phyloP scores from a whole-genome alignment of 2,329 filamentous ascomycete genomes.

The Diplocarpon rosae region DNA sequence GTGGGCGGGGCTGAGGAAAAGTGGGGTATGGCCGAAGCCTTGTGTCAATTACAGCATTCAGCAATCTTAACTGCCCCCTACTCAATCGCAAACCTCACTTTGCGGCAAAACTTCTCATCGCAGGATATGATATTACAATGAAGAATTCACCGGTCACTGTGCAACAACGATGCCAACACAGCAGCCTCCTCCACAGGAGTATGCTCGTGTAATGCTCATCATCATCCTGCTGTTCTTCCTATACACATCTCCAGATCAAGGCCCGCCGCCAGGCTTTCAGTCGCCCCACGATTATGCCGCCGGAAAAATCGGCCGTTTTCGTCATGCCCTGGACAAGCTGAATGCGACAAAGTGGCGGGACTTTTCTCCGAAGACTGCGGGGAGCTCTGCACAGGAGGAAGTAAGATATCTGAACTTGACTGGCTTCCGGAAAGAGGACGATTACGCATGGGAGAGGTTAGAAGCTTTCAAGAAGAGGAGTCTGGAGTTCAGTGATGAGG shows the following conservation, averaged over 20 bases:
- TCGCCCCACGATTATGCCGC: slow-evolving; percentile 32
- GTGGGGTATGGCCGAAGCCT: not conserved
- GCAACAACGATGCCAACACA: slow-evolving; percentile 19
- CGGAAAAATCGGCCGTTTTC: slow-evolving; percentile 40
- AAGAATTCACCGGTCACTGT: slow-evolving; percentile 16
- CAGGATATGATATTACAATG: slow-evolving; percentile 24
- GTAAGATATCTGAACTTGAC: slow-evolving; percentile 56
- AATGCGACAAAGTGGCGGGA: slow-evolving; percentile 49
- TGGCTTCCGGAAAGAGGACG: slow-evolving; percentile 64
- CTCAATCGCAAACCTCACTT: too few species aligned
- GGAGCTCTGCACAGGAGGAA: slow-evolving; percentile 16
- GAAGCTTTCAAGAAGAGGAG: slow-evolving; percentile 54
- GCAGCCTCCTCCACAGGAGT: slow-evolving; percentile 20
- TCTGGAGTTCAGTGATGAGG: slow-evolving; percentile 46
- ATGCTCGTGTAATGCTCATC: slow-evolving; percentile 22
- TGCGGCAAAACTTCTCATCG: too few species aligned
- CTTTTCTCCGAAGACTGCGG: slow-evolving; percentile 36
- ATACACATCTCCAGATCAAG: slow-evolving; percentile 21
- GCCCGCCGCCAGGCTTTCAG: slow-evolving; percentile 30
- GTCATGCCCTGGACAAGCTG: slow-evolving; percentile 40
- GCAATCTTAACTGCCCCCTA: too few species aligned
- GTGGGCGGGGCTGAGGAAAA: not conserved
- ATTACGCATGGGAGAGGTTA: slow-evolving; percentile 69
- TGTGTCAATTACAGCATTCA: not conserved
- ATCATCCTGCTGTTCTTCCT: slow-evolving; percentile 26